Conservation (phyloP, 192 early-diverging fungal genomes). For the Podila epigama region DNA sequence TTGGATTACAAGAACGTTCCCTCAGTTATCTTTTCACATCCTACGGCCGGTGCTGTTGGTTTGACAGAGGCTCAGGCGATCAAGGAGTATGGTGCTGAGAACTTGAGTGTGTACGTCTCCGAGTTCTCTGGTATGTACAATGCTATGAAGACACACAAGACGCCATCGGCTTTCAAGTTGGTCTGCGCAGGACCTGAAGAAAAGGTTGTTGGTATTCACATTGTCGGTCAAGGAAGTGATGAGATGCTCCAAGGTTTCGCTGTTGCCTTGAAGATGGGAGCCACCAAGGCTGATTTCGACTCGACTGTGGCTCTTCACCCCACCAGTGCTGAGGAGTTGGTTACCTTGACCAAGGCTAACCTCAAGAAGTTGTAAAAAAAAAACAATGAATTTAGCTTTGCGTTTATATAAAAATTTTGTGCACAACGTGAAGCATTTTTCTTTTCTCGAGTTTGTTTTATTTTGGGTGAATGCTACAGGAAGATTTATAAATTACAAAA, state of each 20-base stretch:
- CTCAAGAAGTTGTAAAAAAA: conserved; percentile 24
- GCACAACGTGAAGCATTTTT: neutral
- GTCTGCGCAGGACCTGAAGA: conserved; percentile 88
- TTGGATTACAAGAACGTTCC: conserved; percentile 95
- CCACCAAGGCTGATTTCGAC: conserved; percentile 98
- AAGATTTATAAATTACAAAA: too few relatives aligned
- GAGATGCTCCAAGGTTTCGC: conserved; percentile 96
- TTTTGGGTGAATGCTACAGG: too few relatives aligned
- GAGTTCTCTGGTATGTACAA: conserved; percentile 94
- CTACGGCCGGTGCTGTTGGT: conserved; percentile 88
- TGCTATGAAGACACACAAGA: conserved; percentile 85
- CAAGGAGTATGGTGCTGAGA: conserved; percentile 73
- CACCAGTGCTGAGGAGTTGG: conserved; percentile 94
- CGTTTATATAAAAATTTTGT: neutral
- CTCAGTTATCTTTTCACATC: conserved; percentile 95
- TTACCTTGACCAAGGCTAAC: conserved; percentile 62
- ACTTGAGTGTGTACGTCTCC: conserved; percentile 87
- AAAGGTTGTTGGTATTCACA: conserved; percentile 95
- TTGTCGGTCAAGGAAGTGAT: conserved; percentile 89
- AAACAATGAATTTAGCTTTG: neutral
- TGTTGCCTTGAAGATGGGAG: conserved; percentile 98
- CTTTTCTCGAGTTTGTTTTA: too few relatives aligned
- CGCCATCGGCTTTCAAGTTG: conserved; percentile 92
- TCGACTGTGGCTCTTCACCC: conserved; percentile 96
- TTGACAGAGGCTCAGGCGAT: conserved; percentile 86